Percentiles rank a stretch among this genome's conserved stretches.
phyloP scores from a whole-genome alignment of 208 protist genomes.

The Naegleria fowleri region DNA sequence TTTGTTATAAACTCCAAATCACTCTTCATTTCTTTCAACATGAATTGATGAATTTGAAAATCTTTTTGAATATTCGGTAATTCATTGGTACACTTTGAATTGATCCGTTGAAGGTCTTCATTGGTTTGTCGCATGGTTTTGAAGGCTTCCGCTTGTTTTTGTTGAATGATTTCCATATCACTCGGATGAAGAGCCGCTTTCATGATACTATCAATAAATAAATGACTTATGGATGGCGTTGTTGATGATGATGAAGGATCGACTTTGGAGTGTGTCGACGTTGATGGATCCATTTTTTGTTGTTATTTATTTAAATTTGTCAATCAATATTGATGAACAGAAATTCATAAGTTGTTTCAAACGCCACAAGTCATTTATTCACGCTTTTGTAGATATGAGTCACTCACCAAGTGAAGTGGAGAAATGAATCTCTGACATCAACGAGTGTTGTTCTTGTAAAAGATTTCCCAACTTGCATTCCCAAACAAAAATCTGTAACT shows the following conservation, averaged over 20 bases:
- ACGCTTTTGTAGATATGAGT: too few species aligned
- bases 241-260: neutral
- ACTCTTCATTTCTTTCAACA: neutral
- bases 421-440: too few species aligned
- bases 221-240: neutral
- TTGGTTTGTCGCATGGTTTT: neutral
- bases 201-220: neutral
- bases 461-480: too few species aligned
- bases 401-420: too few species aligned
- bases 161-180: neutral
- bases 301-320: too few species aligned
- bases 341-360: too few species aligned
- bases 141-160: neutral
- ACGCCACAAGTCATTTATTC: too few species aligned
- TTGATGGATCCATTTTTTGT: too few species aligned
- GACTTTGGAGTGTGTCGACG: too few species aligned
- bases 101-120: neutral
- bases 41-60: conserved; percentile 5
- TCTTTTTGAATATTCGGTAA: neutral
- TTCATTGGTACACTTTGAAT: neutral
- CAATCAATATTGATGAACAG: too few species aligned
- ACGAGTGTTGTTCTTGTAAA: too few species aligned
- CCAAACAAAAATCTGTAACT: too few species aligned
- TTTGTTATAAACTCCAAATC: neutral
- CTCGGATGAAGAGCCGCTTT: neutral